Evolutionary conservation across 2,329 filamentous ascomycete species (phyloP).

Genomic region (Pseudogymnoascus sp.): DNA sequence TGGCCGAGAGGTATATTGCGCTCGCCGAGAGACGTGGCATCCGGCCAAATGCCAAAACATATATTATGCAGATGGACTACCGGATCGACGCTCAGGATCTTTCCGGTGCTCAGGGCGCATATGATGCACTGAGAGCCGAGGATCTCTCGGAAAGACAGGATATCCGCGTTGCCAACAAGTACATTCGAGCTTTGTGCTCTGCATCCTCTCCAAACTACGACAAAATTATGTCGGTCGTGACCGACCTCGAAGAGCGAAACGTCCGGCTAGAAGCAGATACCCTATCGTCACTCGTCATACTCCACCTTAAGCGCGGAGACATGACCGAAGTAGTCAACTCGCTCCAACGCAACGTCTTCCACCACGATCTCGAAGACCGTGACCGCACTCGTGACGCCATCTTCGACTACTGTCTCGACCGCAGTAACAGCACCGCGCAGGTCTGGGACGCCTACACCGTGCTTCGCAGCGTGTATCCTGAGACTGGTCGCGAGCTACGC

Average conservation of each 20-base stretch:
- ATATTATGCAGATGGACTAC: constrained; percentile 67
- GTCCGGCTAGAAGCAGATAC: constrained; percentile 66
- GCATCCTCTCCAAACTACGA: constrained; percentile 56
- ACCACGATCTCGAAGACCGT: constrained; percentile 63
- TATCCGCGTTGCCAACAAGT: constrained; percentile 57
- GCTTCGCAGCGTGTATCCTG: constrained; percentile 55
- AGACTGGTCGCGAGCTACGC: constrained; percentile 57
- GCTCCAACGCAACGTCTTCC: constrained; percentile 64
- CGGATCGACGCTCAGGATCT: constrained; percentile 66
- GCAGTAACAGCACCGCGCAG: constrained; percentile 50
- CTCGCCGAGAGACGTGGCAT: constrained; percentile 60
- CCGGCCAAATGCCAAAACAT: constrained; percentile 59
- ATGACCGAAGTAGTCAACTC: constrained; percentile 73
- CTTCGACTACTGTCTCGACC: constrained; percentile 58
- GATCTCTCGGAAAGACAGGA: constrained; percentile 49
- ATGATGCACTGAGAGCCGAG: constrained; percentile 51
- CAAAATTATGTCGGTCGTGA: constrained; percentile 63
- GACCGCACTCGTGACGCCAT: constrained; percentile 57
- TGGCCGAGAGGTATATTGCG: constrained; percentile 64
- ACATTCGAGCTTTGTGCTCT: constrained; percentile 60
- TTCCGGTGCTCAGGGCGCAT: constrained; percentile 58
- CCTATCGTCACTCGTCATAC: constrained; percentile 60
- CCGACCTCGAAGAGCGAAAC: constrained; percentile 62
- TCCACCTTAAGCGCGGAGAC: constrained; percentile 69
- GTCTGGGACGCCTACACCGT: constrained; percentile 59